phyloP scores from a whole-genome alignment of 78 protist genomes.

The Speleostelium caveatum region DNA sequence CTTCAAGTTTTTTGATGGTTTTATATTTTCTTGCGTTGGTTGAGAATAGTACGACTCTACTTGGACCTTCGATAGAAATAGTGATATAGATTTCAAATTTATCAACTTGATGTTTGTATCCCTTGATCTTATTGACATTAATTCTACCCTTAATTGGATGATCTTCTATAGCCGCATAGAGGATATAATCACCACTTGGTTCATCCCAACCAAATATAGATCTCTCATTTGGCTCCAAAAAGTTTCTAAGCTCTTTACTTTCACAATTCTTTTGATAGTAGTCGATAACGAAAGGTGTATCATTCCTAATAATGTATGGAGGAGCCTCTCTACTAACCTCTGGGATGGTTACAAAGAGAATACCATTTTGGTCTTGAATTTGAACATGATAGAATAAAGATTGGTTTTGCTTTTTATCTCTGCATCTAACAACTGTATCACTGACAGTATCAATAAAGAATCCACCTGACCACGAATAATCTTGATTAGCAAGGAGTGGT shows the following conservation, averaged over 20 bases:
- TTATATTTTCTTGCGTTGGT: background rate
- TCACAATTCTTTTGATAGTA: slow-evolving; percentile 16
- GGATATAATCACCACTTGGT: slow-evolving; percentile 6
- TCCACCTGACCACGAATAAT: slow-evolving; percentile 31
- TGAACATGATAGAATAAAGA: slow-evolving; percentile 1
- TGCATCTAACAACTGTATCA: slow-evolving; percentile 29
- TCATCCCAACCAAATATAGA: slow-evolving; percentile 57
- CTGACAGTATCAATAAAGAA: slow-evolving; percentile 37
- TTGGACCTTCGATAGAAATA: slow-evolving; percentile 37
- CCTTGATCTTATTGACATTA: slow-evolving; percentile 66
- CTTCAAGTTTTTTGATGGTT: slow-evolving; percentile 18
- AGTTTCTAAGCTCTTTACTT: background rate
- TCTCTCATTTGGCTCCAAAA: slow-evolving; percentile 9
- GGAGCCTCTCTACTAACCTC: slow-evolving; percentile 9
- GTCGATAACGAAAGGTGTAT: slow-evolving; percentile 15
- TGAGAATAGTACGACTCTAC: slow-evolving; percentile 20
- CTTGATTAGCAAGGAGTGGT: background rate
- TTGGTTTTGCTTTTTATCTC: slow-evolving; percentile 7
- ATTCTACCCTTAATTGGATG: slow-evolving; percentile 28
- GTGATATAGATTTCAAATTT: slow-evolving; percentile 8
- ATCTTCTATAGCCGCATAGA: slow-evolving; percentile 19
- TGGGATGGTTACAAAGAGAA: slow-evolving; percentile 30
- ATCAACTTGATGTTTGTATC: background rate
- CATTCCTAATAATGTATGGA: slow-evolving; percentile 52
- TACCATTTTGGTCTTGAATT: slow-evolving; percentile 50